Evolutionary conservation across 1,284 basidiomycete genomes (phyloP), one percentile per base, ranked within the genome.

Genomic region (Leccinum proximum): DNA sequence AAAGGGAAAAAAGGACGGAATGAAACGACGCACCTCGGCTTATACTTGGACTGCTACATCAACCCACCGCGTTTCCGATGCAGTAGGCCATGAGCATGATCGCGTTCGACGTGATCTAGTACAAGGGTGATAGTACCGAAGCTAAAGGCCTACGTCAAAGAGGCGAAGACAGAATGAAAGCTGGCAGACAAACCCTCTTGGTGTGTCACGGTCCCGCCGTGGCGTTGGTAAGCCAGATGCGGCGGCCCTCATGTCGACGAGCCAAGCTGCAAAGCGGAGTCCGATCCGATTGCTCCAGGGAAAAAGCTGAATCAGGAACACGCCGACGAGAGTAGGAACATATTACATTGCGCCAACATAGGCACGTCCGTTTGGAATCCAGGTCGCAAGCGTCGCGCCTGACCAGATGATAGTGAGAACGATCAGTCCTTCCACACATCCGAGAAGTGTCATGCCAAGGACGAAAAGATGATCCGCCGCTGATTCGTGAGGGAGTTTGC

Each of bases 401-500:
- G 83, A 81, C 75, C 75, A 87, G 66, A 88, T 87, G 0, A 84
- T 85, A 5, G 82, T 71, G 35, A 89, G 87, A 71, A 87, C 85
- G 48, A 91, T 78, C n/a, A 83, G 69, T 22, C 90, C 90, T 65
- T 84, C 84, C 9, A 91, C 87, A 30, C 26, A 30, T 30, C 26
- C 26, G 26, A 30, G 26, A 30, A 30, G 26, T 0, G 89, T 89
- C 2, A 89, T 91, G 65, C 91, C 82, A 1, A 89, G 0, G 83
- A 83, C 16, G 81, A 79, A 62, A 90, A 81, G 69, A 93, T 91
- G 67, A 91, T 84, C 65, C 83, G 80, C 11, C 82, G 80, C 71
- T 91, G 89, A 70, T 89, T 91, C 54, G 86, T 87, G 57, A 92
- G 79, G 14, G 87, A 88, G 73, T 89, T 91, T 5, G 88, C 86